Evolutionary conservation across 306 rosid genomes (phyloP), one percentile per base, ranked within the genome.

Genomic region (Ceratonia siliqua): DNA sequence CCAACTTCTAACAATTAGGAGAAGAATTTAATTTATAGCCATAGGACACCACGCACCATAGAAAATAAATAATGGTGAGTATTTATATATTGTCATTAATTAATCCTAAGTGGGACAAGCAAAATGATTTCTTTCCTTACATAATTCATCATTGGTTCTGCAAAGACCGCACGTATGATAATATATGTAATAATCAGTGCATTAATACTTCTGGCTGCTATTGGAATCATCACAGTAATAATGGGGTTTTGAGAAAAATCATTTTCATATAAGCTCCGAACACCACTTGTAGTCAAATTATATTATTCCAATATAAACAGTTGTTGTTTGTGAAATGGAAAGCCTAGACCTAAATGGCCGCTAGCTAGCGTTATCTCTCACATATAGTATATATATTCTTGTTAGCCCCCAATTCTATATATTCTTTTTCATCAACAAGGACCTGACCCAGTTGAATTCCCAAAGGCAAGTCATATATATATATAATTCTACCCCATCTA

Each of bases 91-190:
- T 22, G 25, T 39, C 6, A 35, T 63, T 11, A 38, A 10, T 17
- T n/a, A 12, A 32, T 25, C 73, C 33, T 25, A 27, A 35, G 35
- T 74, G 66, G 73, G 58, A 42, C 65, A 66, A 54, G 48, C 67
- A 55, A 53, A 75, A 65, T 76, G 73, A 82, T 78, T 62, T 62
- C 66, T n/a, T 49, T 36, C 32, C 65, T 69, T 46, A 7, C 55
- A 72, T 77, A 65, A 49, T 65, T 72, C 79, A 74, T 69, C 33
- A 74, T 74, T 82, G 76, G 62, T 30, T 50, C 67, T 35, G 15
- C 68, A 63, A 82, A 42, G 78, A 75, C 83, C 82, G 82, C 82
- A 81, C 83, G 83, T 64, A 64, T 75, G 63, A 81, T 69, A 39
- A 63, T 22, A 50, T 50, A 64, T 32, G 76, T 77, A 63, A 68